Evolutionary conservation across 2,329 filamentous ascomycete genomes (phyloP), one percentile per base, ranked within the genome.

Genomic region (Penicillium sumatraense): DNA sequence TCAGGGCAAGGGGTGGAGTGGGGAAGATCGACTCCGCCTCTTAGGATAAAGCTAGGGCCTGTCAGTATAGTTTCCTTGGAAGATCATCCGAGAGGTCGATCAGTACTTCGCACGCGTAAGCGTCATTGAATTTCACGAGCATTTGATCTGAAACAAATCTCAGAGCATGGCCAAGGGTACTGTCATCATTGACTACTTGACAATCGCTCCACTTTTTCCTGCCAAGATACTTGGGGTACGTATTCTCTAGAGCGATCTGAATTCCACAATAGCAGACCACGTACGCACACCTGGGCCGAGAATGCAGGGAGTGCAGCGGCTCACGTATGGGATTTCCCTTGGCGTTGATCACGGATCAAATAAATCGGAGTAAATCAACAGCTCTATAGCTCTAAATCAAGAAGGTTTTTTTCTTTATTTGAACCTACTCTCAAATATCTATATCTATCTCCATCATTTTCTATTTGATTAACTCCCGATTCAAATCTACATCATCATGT

Each of bases 351-450:
- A 27, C 23, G 40, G 40, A 44, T 26, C 40, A 44, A 44, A 44
- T 44, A 44, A 44, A 44, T 44, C 40, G 23, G 40, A 44, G 40
- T n/a, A 44, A 44, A 44, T 44, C 24, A 44, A 44, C 40, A n/a
- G 23, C n/a, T 44, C 23, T 16, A 27, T 27, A 44, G 23, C 40
- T 44, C 40, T 23, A 40, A 24, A 44, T 21, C 23, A 27, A 44
- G 40, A 44, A 44, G 40, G 20, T 44, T 44, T 42, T 44, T 44
- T 44, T 44, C 24, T 44, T 44, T 27, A 14, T 44, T 29, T 6
- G 27, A 44, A 44, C 14, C 13, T 26, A 44, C 21, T 14, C 13
- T 27, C 18, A 18, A 27, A 10, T 44, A 14, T 44, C 14, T 27
- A 26, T 16, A 36, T 36, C 33, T 8, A 36, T 44, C 40, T 16